A percentile compares a stretch with the other conserved stretches of the same genome.
Conservation (phyloP, 2,329 filamentous ascomycete genomes). For the Aureobasidium namibiae region DNA sequence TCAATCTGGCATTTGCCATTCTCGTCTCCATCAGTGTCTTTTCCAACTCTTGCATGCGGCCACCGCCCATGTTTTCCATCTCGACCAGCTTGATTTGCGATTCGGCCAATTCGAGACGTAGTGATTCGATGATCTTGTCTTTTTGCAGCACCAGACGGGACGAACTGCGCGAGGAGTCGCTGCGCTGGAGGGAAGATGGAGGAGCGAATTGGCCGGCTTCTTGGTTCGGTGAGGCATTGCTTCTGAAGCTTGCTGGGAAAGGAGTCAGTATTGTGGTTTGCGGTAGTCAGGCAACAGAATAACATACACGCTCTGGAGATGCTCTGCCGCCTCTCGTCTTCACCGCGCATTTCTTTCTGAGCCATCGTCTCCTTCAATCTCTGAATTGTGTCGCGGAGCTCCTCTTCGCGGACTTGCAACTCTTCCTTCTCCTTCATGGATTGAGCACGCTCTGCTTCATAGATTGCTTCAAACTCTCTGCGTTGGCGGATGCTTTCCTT, state of each 20-base stretch:
- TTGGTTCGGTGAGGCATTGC: slow-evolving; percentile 53
- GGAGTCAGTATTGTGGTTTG: slow-evolving; percentile 17
- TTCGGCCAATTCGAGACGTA: slow-evolving; percentile 87
- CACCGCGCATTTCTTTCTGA: slow-evolving; percentile 56
- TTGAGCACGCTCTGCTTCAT: slow-evolving; percentile 80
- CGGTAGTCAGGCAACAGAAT: not conserved
- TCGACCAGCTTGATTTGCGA: slow-evolving; percentile 93
- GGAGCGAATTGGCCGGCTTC: slow-evolving; percentile 78
- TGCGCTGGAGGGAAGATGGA: slow-evolving; percentile 72
- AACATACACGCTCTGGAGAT: slow-evolving; percentile 27
- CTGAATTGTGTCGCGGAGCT: slow-evolving; percentile 84
- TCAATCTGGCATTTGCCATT: slow-evolving; percentile 89
- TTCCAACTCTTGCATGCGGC: slow-evolving; percentile 82
- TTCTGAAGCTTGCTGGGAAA: slow-evolving; percentile 31
- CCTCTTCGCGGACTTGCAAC: slow-evolving; percentile 73
- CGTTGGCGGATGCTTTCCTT: slow-evolving; percentile 74
- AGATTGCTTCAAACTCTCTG: slow-evolving; percentile 85
- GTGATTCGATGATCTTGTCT: slow-evolving; percentile 88
- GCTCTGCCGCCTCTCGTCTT: slow-evolving; percentile 46
- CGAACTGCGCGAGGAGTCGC: slow-evolving; percentile 65
- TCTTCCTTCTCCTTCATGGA: slow-evolving; percentile 91
- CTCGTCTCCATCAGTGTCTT: slow-evolving; percentile 81
- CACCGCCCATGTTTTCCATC: slow-evolving; percentile 85
- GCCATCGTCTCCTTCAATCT: slow-evolving; percentile 82
- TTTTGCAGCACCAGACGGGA: slow-evolving; percentile 89